Evolutionary conservation across 1,284 basidiomycete species (phyloP), one percentile per base, ranked within the genome.

Genomic region (Neotropicomus parvogracilis): DNA sequence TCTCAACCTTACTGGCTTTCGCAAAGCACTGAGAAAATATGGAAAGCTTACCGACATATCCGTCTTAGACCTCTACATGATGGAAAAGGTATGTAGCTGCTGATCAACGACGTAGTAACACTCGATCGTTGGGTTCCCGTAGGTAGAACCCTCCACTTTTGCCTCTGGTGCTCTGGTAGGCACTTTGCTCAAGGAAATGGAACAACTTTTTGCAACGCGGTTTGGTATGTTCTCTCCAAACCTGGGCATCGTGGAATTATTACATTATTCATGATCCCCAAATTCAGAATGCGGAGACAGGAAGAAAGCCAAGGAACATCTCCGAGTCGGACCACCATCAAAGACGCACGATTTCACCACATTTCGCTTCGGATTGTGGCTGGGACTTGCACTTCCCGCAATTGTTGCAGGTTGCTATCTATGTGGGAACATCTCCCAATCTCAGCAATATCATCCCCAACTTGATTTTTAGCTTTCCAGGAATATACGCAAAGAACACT

Each of bases 21-120:
- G 89, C 19, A 97, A 98, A 66, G 88, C 87, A 0, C 65, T 97
- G 53, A 97, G 94, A 70, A 98, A 97, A 70, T 97, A 93, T 58
- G 91, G 93, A 63, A 97, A 97, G 69, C 73, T 81, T 3, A 87
- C 90, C 1, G 81, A 77, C 60, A 85, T 86, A 19, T 70, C 78
- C 33, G 76, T 75, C 2, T 81, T 86, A 63, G 78, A 83, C 38
- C 75, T 80, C 48, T 95, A 89, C 67, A 88, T 83, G 71, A 70
- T 74, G n/a, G 85, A 91, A 59, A 84, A 82, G 62, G 88, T 88
- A 53, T 21, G 55, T 26, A 17, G 6, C 16, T 16, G 1, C 10
- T 36, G 19, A 12, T 24, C 10, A 14, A 24, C 32, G 14, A 31
- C 26, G 11, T 20, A 21, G 8, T 11, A 39, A 38, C 11, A 10